These are phyloP conservation scores for Daldinia eschscholtzii DNA, from an alignment of 2,329 filamentous ascomycete species.

Conservation along the genomic window DNA sequence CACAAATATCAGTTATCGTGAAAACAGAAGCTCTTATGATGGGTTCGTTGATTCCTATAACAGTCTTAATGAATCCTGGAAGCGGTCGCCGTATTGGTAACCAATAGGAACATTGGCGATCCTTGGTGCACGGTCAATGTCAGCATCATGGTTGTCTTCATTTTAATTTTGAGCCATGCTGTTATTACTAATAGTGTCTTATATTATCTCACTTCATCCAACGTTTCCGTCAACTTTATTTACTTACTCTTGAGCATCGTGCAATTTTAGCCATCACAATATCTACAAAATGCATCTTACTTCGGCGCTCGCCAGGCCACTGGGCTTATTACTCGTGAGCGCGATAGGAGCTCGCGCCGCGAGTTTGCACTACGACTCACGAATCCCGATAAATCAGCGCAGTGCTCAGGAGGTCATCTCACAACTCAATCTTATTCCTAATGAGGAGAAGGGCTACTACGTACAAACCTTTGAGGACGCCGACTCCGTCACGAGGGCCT, in stretches of 20 bases:
- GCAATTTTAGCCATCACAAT: not conserved
- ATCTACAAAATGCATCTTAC: constrained; percentile 21
- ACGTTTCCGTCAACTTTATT: not conserved
- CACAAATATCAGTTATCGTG: not conserved
- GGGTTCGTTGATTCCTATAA: not conserved
- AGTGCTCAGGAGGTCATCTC: constrained; percentile 60
- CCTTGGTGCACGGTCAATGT: constrained; percentile 7
- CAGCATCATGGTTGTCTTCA: constrained; percentile 17
- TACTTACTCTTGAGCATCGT: not conserved
- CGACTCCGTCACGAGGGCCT: constrained; percentile 30
- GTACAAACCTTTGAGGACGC: constrained; percentile 61
- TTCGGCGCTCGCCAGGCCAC: constrained; percentile 14
- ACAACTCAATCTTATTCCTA: constrained; percentile 58
- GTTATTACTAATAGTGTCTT: not conserved
- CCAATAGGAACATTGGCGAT: constrained; percentile 10
- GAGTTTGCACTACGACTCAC: constrained; percentile 7
- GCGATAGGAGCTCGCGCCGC: constrained; percentile 5
- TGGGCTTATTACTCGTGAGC: constrained; percentile 25
- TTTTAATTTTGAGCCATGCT: not conserved
- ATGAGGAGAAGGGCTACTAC: constrained; percentile 65
- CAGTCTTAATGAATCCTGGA: not conserved
- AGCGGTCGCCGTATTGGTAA: not conserved
- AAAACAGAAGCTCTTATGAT: not conserved
- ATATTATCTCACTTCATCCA: not conserved
- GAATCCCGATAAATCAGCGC: constrained; percentile 44